phyloP scores from a whole-genome alignment of 2,329 filamentous ascomycete species.

The Cercospora berteroae region DNA sequence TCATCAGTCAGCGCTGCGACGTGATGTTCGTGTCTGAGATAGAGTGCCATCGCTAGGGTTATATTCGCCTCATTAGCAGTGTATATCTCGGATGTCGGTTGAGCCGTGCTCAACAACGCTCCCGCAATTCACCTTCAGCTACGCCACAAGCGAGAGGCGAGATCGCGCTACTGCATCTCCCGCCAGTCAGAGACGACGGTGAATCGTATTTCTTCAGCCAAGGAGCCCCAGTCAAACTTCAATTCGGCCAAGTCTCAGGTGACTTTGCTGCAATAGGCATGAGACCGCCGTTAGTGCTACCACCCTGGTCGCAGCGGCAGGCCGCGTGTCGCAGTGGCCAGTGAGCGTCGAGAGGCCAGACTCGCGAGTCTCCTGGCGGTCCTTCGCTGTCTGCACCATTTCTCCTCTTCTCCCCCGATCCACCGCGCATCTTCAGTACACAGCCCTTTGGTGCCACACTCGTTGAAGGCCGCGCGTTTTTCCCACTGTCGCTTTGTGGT shows the following conservation, averaged over 20 bases:
- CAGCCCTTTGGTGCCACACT: conserved; percentile 10
- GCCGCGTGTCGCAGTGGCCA: conserved; percentile 1
- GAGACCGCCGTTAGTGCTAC: not conserved
- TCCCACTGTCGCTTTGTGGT: conserved; percentile 14
- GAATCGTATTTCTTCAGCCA: conserved; percentile 1
- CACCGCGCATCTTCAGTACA: not conserved
- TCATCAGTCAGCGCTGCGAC: not conserved
- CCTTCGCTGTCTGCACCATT: not conserved
- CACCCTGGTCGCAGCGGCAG: not conserved
- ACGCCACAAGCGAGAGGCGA: conserved; percentile 4
- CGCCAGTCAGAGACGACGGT: not conserved
- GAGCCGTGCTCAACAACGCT: conserved; percentile 10
- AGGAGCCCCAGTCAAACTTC: not conserved
- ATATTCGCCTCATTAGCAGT: not conserved
- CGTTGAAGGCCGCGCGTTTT: conserved; percentile 11
- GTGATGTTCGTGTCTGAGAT: not conserved
- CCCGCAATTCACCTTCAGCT: not conserved
- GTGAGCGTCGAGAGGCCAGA: conserved; percentile 4
- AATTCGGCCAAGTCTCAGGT: conserved; percentile 1
- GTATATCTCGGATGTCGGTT: conserved; percentile 2
- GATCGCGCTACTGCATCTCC: conserved; percentile 5
- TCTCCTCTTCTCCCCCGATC: not conserved
- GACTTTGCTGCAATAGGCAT: not conserved
- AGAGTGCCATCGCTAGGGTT: not conserved
- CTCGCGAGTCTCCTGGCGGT: not conserved